Percentiles rank a stretch among this genome's conserved stretches.
Evolutionary conservation across 345 rosid genomes (phyloP).

Genomic region (Brassica rapa): DNA sequence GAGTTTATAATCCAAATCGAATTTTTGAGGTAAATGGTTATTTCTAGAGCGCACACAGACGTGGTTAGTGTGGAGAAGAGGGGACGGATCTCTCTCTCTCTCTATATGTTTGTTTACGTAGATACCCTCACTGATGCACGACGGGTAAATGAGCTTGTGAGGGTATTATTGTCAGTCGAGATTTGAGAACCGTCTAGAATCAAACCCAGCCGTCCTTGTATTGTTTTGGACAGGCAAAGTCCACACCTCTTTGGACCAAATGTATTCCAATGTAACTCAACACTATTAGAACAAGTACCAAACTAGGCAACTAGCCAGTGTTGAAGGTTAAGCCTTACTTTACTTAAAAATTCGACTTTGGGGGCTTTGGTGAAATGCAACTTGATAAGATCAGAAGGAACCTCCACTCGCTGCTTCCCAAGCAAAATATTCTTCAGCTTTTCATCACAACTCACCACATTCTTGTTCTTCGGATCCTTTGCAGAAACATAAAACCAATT

Average conservation of each 20-base stretch:
- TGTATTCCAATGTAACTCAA: no score
- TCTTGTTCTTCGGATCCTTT: slow-evolving; percentile 80
- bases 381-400: slow-evolving; percentile 43
- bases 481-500: slow-evolving; percentile 8
- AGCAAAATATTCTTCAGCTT: slow-evolving; percentile 67
- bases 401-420: slow-evolving; percentile 74
- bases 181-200: not conserved
- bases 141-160: not conserved
- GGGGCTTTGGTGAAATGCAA: slow-evolving; percentile 68
- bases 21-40: no score
- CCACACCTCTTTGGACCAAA: not conserved
- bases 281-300: not conserved
- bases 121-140: not conserved
- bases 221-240: slow-evolving; percentile 59
- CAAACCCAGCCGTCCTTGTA: not conserved
- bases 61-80: not conserved
- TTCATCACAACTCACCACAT: slow-evolving; percentile 76
- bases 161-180: not conserved
- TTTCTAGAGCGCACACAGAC: not conserved
- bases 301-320: not conserved
- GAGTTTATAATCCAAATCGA: slow-evolving; percentile 21
- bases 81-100: not conserved
- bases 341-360: not conserved
- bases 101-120: not conserved
- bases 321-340: slow-evolving; percentile 34